A percentile compares a stretch with the other conserved stretches of the same genome.
phyloP scores from a whole-genome alignment of 768 basidiomycete genomes.

The Sarcodon sp. region DNA sequence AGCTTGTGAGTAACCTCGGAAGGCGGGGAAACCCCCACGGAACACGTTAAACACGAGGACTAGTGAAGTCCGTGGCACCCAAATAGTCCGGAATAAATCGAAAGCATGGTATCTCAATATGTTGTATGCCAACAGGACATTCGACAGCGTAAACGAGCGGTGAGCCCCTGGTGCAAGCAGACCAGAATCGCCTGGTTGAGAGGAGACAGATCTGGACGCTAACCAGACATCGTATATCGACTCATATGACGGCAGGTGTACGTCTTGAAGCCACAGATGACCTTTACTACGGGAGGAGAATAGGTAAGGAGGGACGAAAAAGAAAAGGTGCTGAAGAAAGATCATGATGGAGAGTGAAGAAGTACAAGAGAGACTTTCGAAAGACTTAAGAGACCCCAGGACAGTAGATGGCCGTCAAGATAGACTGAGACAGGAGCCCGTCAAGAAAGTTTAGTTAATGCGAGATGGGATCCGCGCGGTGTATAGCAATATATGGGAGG shows the following conservation, averaged over 20 bases:
- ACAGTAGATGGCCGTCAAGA: background rate
- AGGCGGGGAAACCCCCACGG: constrained; percentile 69
- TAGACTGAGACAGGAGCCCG: too few relatives aligned
- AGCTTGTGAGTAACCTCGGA: constrained; percentile 78
- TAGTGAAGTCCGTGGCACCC: constrained; percentile 47
- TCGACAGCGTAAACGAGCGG: constrained; percentile 44
- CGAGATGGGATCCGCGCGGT: too few relatives aligned
- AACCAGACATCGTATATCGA: constrained; percentile 15
- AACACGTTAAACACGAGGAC: constrained; percentile 61
- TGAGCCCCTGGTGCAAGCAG: constrained; percentile 48
- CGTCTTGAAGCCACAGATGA: background rate
- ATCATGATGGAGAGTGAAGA: background rate
- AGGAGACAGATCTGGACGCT: constrained; percentile 11
- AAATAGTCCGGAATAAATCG: constrained; percentile 37
- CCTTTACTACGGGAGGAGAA: constrained; percentile 1
- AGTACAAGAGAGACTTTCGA: background rate
- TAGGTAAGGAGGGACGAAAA: background rate
- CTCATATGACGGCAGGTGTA: background rate
- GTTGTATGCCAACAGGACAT: constrained; percentile 41
- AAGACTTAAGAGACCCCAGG: background rate
- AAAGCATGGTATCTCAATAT: constrained; percentile 41
- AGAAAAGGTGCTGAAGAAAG: background rate
- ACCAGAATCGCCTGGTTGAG: background rate
- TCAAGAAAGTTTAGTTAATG: too few relatives aligned
- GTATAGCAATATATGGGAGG: background rate